These are phyloP conservation scores for Syzygium grande DNA, from an alignment of 345 rosid genomes.

Conservation along the genomic window DNA sequence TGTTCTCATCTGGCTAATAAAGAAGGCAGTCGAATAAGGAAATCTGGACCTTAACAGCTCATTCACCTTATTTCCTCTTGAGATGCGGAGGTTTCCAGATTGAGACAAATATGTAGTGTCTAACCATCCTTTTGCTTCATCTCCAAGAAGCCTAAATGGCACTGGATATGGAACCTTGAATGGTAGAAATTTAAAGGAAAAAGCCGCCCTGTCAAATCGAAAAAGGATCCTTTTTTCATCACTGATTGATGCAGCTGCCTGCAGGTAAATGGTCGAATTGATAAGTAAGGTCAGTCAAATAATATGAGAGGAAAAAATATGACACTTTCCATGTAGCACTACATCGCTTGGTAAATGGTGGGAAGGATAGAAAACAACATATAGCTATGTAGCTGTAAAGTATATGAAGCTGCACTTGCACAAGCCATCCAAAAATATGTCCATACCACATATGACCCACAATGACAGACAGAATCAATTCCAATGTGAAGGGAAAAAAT, in stretches of 20 bases:
- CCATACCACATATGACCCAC: neutral
- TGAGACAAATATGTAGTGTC: constrained; percentile 80
- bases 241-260: constrained; percentile 78
- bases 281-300: neutral
- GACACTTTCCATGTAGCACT: neutral
- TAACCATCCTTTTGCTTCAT: constrained; percentile 95
- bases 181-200: constrained; percentile 73
- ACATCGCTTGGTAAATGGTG: neutral
- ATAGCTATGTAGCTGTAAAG: neutral
- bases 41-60: neutral
- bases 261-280: neutral
- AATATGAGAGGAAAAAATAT: neutral
- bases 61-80: constrained; percentile 90
- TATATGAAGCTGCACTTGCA: neutral
- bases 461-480: neutral
- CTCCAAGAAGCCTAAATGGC: constrained; percentile 92
- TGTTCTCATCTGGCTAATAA: neutral
- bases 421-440: neutral
- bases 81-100: constrained; percentile 82
- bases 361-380: neutral
- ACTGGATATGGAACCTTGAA: constrained; percentile 94
- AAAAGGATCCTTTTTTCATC: constrained; percentile 64
- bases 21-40: neutral
- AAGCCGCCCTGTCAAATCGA: constrained; percentile 73
- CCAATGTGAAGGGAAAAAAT: neutral